phyloP scores from a whole-genome alignment of 1,284 basidiomycete genomes.

The Ganoderma lucidum region DNA sequence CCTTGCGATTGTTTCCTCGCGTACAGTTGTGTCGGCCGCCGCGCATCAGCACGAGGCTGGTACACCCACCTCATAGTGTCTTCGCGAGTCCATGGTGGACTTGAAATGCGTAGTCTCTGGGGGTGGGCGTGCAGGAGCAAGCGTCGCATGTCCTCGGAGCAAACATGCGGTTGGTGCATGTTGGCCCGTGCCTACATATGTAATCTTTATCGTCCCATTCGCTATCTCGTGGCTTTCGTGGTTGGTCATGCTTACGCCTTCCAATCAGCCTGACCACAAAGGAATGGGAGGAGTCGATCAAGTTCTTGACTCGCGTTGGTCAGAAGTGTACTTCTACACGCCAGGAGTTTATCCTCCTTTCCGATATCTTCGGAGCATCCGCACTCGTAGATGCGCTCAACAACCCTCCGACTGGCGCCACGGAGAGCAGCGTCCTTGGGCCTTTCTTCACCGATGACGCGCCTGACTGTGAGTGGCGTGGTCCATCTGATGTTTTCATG shows the following conservation, averaged over 20 bases:
- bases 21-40: neutral
- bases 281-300: conserved; percentile 85
- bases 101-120: neutral
- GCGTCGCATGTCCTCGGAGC: neutral
- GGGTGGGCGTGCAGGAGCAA: neutral
- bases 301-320: conserved; percentile 80
- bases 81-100: neutral
- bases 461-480: conserved; percentile 61
- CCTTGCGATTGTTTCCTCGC: neutral
- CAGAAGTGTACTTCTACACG: conserved; percentile 77
- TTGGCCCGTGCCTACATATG: neutral
- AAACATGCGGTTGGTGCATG: neutral
- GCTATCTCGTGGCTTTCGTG: neutral
- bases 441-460: conserved; percentile 89
- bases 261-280: conserved; percentile 70
- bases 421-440: conserved; percentile 82
- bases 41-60: neutral
- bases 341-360: conserved; percentile 88
- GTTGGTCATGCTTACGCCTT: neutral
- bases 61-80: neutral
- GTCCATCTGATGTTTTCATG: neutral
- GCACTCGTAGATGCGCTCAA: conserved; percentile 81
- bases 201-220: neutral
- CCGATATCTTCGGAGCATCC: conserved; percentile 82
- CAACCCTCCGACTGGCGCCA: conserved; percentile 74